These are phyloP conservation scores for Arabidopsis thaliana DNA, from an alignment of 345 rosid genomes.

Conservation along the genomic window TAIR10.1 NC_003074.8:18940501-18941000, in stretches of 20 bases:
- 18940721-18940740: neutral
- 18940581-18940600: slow-evolving; percentile 18
- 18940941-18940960: slow-evolving; percentile 28
- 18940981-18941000: slow-evolving; percentile 39
- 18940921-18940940: slow-evolving; percentile 7
- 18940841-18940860: slow-evolving; percentile 47
- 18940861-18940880: slow-evolving; percentile 50
- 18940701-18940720: slow-evolving; percentile 15
- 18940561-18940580: slow-evolving; percentile 16
- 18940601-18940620: neutral
- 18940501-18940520: neutral
- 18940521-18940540: neutral
- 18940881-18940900: slow-evolving; percentile 64
- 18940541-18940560: neutral
- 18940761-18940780: no score
- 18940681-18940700: neutral
- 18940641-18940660: neutral
- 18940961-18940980: slow-evolving; percentile 65
- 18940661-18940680: neutral
- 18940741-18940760: no score
- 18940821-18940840: slow-evolving; percentile 39
- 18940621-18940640: neutral
- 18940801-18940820: neutral
- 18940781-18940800: neutral
- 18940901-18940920: slow-evolving; percentile 36